Conservation (phyloP, 768 basidiomycete genomes). For the Mycena amicta region DNA sequence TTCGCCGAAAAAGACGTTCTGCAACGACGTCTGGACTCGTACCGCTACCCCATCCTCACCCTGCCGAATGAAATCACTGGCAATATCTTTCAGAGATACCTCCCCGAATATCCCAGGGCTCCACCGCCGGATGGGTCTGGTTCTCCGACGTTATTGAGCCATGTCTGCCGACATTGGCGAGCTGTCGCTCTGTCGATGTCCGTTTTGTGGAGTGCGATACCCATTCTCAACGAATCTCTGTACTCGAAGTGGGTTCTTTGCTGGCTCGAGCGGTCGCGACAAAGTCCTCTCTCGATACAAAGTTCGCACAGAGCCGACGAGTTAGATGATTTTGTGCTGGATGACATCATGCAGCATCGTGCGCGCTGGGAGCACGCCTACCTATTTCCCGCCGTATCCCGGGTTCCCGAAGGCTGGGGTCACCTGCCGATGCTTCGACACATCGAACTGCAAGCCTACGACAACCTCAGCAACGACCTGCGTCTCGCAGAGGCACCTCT, state of each 20-base stretch:
- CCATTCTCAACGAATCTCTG: not conserved
- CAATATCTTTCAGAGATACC: not conserved
- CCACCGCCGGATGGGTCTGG: not conserved
- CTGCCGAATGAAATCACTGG: not conserved
- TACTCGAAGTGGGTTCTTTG: not conserved
- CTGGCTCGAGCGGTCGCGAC: not conserved
- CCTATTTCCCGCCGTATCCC: not conserved
- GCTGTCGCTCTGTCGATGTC: not conserved
- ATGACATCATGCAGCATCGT: not conserved
- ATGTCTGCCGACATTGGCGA: not conserved
- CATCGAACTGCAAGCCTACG: not conserved
- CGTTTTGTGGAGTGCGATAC: not conserved
- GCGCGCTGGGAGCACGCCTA: too few relatives aligned
- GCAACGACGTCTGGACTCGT: too few relatives aligned
- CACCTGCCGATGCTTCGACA: not conserved
- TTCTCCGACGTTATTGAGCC: not conserved
- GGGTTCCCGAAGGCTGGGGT: not conserved
- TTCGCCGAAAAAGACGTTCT: too few relatives aligned
- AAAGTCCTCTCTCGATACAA: not conserved
- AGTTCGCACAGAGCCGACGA: not conserved
- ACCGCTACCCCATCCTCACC: not conserved
- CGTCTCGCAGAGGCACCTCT: not conserved
- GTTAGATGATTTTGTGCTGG: not conserved
- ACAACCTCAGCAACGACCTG: not conserved
- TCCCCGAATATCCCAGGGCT: not conserved